Conservation (phyloP, 352 stramenopile genomes). For the Lagenidium giganteum region DNA sequence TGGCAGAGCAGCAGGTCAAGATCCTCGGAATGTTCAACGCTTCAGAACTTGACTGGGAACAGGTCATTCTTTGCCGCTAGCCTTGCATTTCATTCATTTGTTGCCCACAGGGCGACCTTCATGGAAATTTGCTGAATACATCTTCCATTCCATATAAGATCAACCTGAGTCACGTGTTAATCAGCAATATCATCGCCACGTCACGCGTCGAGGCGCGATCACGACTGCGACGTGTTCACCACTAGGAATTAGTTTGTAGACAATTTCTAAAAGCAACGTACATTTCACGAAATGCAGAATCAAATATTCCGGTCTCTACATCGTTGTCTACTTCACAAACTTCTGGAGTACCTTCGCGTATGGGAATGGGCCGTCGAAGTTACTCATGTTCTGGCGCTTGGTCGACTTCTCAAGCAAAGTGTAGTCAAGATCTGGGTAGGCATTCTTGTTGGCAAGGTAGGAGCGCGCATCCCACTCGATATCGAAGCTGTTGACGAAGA, state of each 20-base stretch:
- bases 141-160: too few relatives aligned
- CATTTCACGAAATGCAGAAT: slow-evolving; percentile 9
- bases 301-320: slow-evolving; percentile 6
- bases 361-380: slow-evolving; percentile 72
- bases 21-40: slow-evolving; percentile 16
- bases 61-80: slow-evolving; percentile 23
- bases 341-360: slow-evolving; percentile 56
- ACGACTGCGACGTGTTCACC: too few relatives aligned
- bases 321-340: slow-evolving; percentile 27
- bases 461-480: slow-evolving; percentile 67
- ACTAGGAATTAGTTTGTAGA: too few relatives aligned
- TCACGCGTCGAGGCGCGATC: too few relatives aligned
- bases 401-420: slow-evolving; percentile 56
- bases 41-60: slow-evolving; percentile 16
- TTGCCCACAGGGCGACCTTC: too few relatives aligned
- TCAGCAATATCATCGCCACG: too few relatives aligned
- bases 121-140: too few relatives aligned
- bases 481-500: slow-evolving; percentile 83
- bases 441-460: slow-evolving; percentile 50
- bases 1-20: slow-evolving; percentile 16
- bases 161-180: too few relatives aligned
- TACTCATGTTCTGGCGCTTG: slow-evolving; percentile 60
- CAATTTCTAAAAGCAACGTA: too few relatives aligned
- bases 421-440: slow-evolving; percentile 55
- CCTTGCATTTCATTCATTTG: not conserved